A percentile compares a stretch with the other conserved stretches of the same genome.
Evolutionary conservation across 257 asterid species (phyloP).

Genomic region (Jaltomata sinuosa): DNA sequence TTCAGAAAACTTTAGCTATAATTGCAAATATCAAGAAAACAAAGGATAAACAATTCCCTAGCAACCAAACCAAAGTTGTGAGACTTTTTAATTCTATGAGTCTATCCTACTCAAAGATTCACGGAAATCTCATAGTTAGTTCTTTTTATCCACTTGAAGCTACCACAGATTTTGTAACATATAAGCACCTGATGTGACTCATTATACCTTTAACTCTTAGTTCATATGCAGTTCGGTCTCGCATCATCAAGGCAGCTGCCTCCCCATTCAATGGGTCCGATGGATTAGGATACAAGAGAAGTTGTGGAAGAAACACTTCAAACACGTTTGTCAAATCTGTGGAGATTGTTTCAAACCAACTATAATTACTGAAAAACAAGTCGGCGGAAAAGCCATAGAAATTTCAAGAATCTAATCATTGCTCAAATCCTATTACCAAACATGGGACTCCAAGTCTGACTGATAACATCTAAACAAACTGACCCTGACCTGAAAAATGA

Average conservation of each 20-base stretch:
- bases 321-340: conserved; percentile 86
- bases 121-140: background rate
- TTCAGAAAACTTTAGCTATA: background rate
- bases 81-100: background rate
- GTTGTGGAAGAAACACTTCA: conserved; percentile 92
- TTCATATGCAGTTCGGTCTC: conserved; percentile 75
- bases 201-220: conserved; percentile 75
- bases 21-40: background rate
- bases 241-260: conserved; percentile 92
- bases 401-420: background rate
- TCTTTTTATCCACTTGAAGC: background rate
- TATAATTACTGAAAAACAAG: background rate
- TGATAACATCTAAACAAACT: conserved; percentile 90
- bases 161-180: background rate
- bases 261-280: conserved; percentile 93
- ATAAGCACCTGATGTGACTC: background rate
- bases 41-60: background rate
- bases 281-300: conserved; percentile 88
- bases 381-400: background rate
- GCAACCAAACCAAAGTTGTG: background rate
- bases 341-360: background rate
- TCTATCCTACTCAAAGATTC: background rate
- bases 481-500: conserved; percentile 77
- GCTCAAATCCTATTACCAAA: conserved; percentile 43
- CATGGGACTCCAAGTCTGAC: conserved; percentile 99